These are phyloP conservation scores for Cornus controversa DNA, from an alignment of 148 eudicot species.

Conservation along the genomic window DNA sequence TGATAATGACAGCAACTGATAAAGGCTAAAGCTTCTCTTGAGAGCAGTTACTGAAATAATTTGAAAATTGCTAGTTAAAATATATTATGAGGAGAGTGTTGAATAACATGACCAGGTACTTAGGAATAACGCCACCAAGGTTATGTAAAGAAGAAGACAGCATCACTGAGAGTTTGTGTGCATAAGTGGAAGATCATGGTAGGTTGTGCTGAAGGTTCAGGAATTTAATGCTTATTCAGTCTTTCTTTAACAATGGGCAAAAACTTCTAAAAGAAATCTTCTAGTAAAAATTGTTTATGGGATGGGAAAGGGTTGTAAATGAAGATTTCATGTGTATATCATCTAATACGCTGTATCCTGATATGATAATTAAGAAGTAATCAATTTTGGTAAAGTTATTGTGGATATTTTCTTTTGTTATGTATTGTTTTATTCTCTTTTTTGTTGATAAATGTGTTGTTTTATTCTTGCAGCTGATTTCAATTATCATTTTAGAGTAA, in stretches of 20 bases:
- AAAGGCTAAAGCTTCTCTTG: not conserved
- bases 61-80: not conserved
- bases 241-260: not conserved
- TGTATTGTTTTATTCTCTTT: too few relatives aligned
- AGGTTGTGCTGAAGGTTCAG: not conserved
- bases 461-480: not conserved
- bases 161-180: not conserved
- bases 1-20: not conserved
- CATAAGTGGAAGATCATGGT: not conserved
- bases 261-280: not conserved
- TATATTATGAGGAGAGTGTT: not conserved
- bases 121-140: too few relatives aligned
- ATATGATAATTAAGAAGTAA: not conserved
- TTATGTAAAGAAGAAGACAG: not conserved
- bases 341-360: not conserved
- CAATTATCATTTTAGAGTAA: not conserved
- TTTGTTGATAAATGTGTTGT: too few relatives aligned
- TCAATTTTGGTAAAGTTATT: too few relatives aligned
- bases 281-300: not conserved
- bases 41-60: not conserved
- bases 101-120: not conserved
- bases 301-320: not conserved
- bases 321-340: not conserved
- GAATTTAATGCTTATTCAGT: not conserved
- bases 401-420: too few relatives aligned